Evolutionary conservation across 2,329 filamentous ascomycete genomes (phyloP).

Genomic region (Nannizziopsis arthrosporioides): DNA sequence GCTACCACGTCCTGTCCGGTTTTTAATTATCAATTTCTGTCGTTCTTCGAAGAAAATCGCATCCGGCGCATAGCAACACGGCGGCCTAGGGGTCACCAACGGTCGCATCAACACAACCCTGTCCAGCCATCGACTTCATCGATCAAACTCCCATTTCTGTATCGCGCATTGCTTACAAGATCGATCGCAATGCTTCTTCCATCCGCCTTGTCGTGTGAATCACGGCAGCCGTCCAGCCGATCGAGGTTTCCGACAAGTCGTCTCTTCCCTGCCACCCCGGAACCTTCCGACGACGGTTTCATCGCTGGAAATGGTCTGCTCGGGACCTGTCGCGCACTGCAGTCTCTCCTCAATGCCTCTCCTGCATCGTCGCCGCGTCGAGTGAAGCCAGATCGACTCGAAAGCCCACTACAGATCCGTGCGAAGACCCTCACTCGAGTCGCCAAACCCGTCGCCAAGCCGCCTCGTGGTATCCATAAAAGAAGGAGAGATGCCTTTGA

Average conservation of each 20-base stretch:
- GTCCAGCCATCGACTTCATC: not conserved
- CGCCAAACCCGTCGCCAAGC: slow-evolving; percentile 18
- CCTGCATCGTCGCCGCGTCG: slow-evolving; percentile 28
- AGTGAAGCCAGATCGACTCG: slow-evolving; percentile 28
- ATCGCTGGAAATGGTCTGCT: slow-evolving; percentile 29
- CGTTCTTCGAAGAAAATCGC: slow-evolving; percentile 6
- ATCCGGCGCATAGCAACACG: slow-evolving; percentile 11
- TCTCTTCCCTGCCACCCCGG: slow-evolving; percentile 29
- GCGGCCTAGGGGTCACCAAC: not conserved
- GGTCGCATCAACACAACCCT: slow-evolving; percentile 10
- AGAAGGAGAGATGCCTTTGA: slow-evolving; percentile 27
- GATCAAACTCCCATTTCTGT: not conserved
- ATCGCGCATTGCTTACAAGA: not conserved
- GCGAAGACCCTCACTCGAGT: slow-evolving; percentile 19
- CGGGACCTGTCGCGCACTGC: slow-evolving; percentile 34
- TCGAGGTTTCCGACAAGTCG: slow-evolving; percentile 28
- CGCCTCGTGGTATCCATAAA: slow-evolving; percentile 13
- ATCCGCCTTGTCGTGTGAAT: slow-evolving; percentile 37
- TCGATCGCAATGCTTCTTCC: slow-evolving; percentile 32
- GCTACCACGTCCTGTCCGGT: not conserved
- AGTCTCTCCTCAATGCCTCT: slow-evolving; percentile 32
- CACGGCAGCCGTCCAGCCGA: slow-evolving; percentile 24
- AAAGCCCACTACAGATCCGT: slow-evolving; percentile 30
- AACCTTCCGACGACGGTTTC: slow-evolving; percentile 28
- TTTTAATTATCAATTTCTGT: slow-evolving; percentile 3